A percentile compares a stretch with the other conserved stretches of the same genome.
These are phyloP conservation scores for Claviceps fusiformis DNA, from an alignment of 2,329 filamentous ascomycete genomes.

Conservation along the genomic window DNA sequence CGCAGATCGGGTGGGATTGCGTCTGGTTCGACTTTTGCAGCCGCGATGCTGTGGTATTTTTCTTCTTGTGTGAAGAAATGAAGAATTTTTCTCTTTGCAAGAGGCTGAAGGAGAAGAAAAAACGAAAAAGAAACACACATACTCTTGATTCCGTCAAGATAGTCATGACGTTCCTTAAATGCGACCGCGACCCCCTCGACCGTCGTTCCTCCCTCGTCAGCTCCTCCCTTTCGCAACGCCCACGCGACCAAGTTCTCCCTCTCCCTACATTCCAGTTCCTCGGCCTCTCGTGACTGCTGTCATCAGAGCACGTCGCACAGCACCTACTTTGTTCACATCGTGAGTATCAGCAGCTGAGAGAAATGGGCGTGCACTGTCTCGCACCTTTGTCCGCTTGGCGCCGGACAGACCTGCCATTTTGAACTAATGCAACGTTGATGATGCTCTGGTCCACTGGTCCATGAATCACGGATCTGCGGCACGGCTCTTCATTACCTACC, in stretches of 20 bases:
- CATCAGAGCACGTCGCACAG: neutral
- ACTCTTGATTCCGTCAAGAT: neutral
- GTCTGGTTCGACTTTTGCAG: neutral
- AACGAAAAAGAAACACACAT: neutral
- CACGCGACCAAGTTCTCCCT: neutral
- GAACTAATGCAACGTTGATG: neutral
- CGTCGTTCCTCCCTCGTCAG: neutral
- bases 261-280: conserved; percentile 3
- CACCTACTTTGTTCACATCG: neutral
- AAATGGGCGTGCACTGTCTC: neutral
- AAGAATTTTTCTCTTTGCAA: too few species aligned
- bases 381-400: neutral
- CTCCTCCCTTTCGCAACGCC: neutral
- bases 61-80: too few species aligned
- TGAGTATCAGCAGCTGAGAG: neutral
- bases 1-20: neutral
- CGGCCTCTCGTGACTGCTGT: too few species aligned
- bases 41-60: too few species aligned
- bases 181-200: neutral
- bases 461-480: neutral
- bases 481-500: neutral
- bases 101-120: too few species aligned
- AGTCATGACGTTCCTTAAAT: neutral
- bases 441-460: too few species aligned
- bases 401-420: neutral